Evolutionary conservation across 441 rosid genomes (phyloP), one percentile per base, ranked within the genome.

Genomic region (Pelargonium australe): DNA sequence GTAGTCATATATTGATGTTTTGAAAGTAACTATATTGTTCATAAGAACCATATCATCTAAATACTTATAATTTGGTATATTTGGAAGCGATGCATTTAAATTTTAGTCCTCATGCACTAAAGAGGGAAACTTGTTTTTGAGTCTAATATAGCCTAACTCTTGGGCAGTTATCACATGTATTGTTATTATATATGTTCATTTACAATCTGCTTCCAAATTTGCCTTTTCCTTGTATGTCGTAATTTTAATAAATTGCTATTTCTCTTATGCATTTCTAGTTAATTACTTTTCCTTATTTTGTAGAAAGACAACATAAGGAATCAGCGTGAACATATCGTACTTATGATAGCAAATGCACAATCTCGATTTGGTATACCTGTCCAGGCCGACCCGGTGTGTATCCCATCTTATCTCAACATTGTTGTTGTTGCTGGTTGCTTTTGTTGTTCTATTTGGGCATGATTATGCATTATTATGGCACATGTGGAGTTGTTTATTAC

Each of bases 241-340:
- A 9, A 23, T 60, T 60, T 60, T 60, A 9, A 20, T 60, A 3
- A 10, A 20, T 20, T 60, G 23, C 63, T 60, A 41, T 76, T 62
- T 66, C 40, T 34, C 40, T 34, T 4, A 5, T 34, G 40, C 40
- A 34, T 34, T 34, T 34, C 60, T 64, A 28, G 64, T 51, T 73
- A 57, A 57, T 77, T 44, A 11, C 64, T 77, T 73, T 49, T 64
- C 65, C 61, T 60, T 55, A 44, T 57, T 66, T 68, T 79, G 76
- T 92, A 95, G 99, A 88, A 84, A 76, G 98, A 89, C 77, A 95
- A 90, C 76, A 78, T 88, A 65, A 84, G 94, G 86, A 95, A 95
- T 79, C 99, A 95, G 74, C 88, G 98, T 72, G 98, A 95, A 82
- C 88, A 95, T 86, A 80, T 90, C 72, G 87, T 92, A 78, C 98